A percentile compares a stretch with the other conserved stretches of the same genome.
Conservation (phyloP, 352 stramenopile species). For the Lagenidium sp. region DNA sequence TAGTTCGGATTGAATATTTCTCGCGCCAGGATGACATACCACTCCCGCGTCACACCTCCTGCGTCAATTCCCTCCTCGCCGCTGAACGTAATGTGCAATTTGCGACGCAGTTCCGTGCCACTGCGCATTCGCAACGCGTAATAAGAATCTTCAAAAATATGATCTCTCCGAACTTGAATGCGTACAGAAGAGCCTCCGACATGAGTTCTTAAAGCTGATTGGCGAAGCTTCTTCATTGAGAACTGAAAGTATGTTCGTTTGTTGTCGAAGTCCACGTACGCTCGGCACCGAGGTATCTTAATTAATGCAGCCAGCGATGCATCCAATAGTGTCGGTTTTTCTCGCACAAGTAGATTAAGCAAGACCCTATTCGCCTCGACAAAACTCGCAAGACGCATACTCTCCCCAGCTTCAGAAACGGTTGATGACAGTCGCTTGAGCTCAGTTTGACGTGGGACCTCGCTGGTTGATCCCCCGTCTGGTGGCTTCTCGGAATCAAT, state of each 20-base stretch:
- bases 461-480: no score
- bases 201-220: conserved; percentile 74
- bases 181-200: conserved; percentile 87
- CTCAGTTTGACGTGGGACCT: conserved; percentile 8
- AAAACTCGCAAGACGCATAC: conserved; percentile 86
- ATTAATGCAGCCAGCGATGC: conserved; percentile 94
- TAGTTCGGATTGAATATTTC: conserved; percentile 99
- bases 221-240: conserved; percentile 88
- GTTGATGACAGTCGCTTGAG: conserved; percentile 31
- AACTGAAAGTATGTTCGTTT: conserved; percentile 99
- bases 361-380: conserved; percentile 95
- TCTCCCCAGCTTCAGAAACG: conserved; percentile 40
- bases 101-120: conserved; percentile 94
- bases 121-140: conserved; percentile 95
- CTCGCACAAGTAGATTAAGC: conserved; percentile 96
- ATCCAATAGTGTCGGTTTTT: conserved; percentile 95
- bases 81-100: conserved; percentile 97
- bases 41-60: conserved; percentile 97
- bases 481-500: conserved; percentile 9
- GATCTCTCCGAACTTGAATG: conserved; percentile 87
- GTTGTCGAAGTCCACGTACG: conserved; percentile 98
- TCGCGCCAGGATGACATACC: conserved; percentile 97
- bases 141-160: conserved; percentile 99
- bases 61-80: conserved; percentile 98
- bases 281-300: conserved; percentile 91